Evolutionary conservation across 192 early-diverging fungal genomes (phyloP), one percentile per base, ranked within the genome.

Genomic region (Coemansia sp.): DNA sequence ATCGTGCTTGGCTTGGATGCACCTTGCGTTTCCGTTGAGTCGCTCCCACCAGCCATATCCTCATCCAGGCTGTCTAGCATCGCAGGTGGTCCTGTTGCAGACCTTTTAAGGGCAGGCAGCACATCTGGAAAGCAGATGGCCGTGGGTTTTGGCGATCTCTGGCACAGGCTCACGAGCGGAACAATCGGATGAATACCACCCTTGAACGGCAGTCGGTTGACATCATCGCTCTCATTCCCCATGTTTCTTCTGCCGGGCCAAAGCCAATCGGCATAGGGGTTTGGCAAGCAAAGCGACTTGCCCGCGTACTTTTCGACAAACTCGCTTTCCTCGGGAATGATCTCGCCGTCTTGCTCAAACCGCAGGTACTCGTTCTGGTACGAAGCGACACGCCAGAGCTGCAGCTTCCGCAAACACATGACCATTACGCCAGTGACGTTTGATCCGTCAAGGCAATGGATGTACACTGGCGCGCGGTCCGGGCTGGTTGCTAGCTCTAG

Each of bases 381-480:
- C 23, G 87, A 87, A 10, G 91, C 83, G 30, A 89, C 69, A 12
- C 87, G 89, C 96, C 96, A 98, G 67, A 92, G 86, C 84, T 97
- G 94, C 49, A 99, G 73, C 66, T 94, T 96, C 38, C 97, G 87
- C 65, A 99, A 66, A 72, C 93, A 95, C 69, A 92, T 89, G 14
- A 96, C 76, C 2, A 94, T 86, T 4, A 95, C 75, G 0, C 92
- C 92, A 2, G 93, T 97, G 36, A 95, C 92, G 63, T 91, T 86
- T 3, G 92, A 88, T 12, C 95, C 95, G 70, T 98, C 93, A 34
- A 94, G 75, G 68, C 95, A 98, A 73, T 99, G 97, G 6, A 99
- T 63, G 70, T 92, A 98, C 24, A 96, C 64, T 0, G 95, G 97
- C 46, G 85, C 68, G 57, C 90, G 88, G 1, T 62, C 41, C 3